Percentiles rank a stretch among this genome's conserved stretches.
Conservation (phyloP, 257 asterid genomes). For the Nicotiana benthamiana region DNA sequence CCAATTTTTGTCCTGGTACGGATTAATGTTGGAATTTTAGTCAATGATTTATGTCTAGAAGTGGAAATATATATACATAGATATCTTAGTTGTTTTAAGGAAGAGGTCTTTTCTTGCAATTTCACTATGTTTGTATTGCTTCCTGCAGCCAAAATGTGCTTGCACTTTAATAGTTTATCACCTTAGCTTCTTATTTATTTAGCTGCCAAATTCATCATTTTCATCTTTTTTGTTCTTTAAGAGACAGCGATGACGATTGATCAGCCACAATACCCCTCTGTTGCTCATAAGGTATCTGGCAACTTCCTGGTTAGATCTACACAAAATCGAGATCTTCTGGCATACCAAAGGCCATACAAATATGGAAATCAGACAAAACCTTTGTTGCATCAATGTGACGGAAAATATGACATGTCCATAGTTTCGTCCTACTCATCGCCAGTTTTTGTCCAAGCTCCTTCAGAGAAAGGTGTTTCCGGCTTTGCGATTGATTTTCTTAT, state of each 20-base stretch:
- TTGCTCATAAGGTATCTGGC: conserved; percentile 21
- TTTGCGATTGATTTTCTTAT: conserved; percentile 34
- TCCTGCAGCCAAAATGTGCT: neutral
- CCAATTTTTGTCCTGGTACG: neutral
- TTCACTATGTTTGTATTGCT: neutral
- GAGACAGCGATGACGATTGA: conserved; percentile 13
- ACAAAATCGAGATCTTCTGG: conserved; percentile 6
- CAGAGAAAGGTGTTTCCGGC: conserved; percentile 27
- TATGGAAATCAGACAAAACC: conserved; percentile 19
- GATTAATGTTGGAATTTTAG: no score
- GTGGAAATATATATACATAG: no score
- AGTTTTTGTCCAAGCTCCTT: conserved; percentile 32
- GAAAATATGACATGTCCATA: conserved; percentile 12
- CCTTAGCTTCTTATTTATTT: neutral
- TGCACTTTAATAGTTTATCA: neutral
- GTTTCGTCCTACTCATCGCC: conserved; percentile 19
- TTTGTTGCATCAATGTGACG: conserved; percentile 13
- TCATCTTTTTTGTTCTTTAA: neutral
- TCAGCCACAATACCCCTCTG: conserved; percentile 17
- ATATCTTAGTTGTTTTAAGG: no score
- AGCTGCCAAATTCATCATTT: neutral
- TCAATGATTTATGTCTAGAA: no score
- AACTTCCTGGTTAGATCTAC: conserved; percentile 9
- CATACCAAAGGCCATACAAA: conserved; percentile 10
- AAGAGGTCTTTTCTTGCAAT: neutral